Evolutionary conservation across 129 eudicot genomes (phyloP), one percentile per base, ranked within the genome.

Genomic region (Dittrichia graveolens): DNA sequence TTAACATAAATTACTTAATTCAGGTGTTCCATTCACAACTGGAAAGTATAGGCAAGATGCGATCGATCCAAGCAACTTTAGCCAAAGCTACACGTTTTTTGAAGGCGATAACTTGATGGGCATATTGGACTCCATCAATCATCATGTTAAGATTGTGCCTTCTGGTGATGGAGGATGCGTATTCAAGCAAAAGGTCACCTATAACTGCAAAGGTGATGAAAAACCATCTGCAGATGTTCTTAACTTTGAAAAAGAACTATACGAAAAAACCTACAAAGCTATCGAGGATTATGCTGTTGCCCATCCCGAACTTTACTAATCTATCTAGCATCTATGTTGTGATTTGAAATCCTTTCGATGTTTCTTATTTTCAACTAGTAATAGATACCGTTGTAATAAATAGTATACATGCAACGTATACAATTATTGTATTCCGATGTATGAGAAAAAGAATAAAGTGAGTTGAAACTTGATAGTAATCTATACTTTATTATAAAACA

Each of bases 291-390:
- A 66, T n/a, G 72, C 38, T 12, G 44, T 46, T 12, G 72, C 60
- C 3, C 72, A 67, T 48, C 72, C 60, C 38, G 59, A n/a, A 67
- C 24, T 45, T 4, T 67, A 67, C 8, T 67, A 37, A 67, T 19
- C 14, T 10, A 44, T 44, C 70, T 45, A 24, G 6, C 7, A 57
- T 24, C 14, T 24, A 9, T 35, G n/a, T 0, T 31, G 39, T 34
- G 31, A 3, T 24, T 24, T 24, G 31, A 24, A 24, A 24, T 10
- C 41, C 15, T 9, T 10, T 34, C 42, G 63, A 1, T 24, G 7
- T 35, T 31, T 34, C 34, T 57, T 3, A 15, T 57, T 57, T 10
- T 4, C 11, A 8, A 40, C 5, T 7, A 7, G 31, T 24, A 24
- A 24, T 24, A 24, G 31, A 0, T 24, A 24, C 31, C 31, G 31